Base-by-base conservation (phyloP, 306 rosid genomes). In the Rubus parviflorus region DNA sequence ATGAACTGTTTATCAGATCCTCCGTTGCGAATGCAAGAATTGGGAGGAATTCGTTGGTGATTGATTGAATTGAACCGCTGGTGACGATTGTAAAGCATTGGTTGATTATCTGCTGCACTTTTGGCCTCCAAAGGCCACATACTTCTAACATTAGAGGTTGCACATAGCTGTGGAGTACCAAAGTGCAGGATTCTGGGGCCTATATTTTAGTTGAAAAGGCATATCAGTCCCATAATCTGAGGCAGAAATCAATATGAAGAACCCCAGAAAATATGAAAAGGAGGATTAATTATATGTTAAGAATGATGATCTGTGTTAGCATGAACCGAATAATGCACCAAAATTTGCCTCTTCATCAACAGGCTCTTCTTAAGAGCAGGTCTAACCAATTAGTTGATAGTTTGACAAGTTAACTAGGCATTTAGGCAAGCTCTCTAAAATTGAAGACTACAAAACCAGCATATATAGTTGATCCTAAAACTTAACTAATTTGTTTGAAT, bases 101-200 rank as follows among this genome's bases (percentile, higher is more conserved):
- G 51, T 76, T 65, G 70, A 65, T 40, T 23, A 65, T 86, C 89
- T 62, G 88, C 83, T 81, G 83, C 87, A 49, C 81, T 66, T 82
- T 81, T 87, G 20, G 80, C 23, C 57, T 85, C 72, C 43, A 78
- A 66, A 75, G 94, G 87, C 94, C 93, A 89, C 84, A 84, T 35
- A 61, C 73, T 83, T 77, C 80, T 87, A 84, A 79, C 79, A 45
- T 74, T 49, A 35, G 84, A 85, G 63, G 86, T 65, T 65, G 83
- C 86, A 81, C 83, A 85, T 37, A 88, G 40, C 77, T 84, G 91
- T 48, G 93, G 98, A 83, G 46, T 78, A 16, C 92, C 85, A 74
- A 91, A 89, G 45, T 93, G 93, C 84, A 93, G 80, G 76, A 93
- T 84, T 81, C 90, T 91, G 49, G 98, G 97, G 47, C 98, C 98